Percentiles rank a stretch among this genome's conserved stretches.
Evolutionary conservation across 2,329 filamentous ascomycete genomes (phyloP).

Genomic region (Aphanoascus verrucosus): DNA sequence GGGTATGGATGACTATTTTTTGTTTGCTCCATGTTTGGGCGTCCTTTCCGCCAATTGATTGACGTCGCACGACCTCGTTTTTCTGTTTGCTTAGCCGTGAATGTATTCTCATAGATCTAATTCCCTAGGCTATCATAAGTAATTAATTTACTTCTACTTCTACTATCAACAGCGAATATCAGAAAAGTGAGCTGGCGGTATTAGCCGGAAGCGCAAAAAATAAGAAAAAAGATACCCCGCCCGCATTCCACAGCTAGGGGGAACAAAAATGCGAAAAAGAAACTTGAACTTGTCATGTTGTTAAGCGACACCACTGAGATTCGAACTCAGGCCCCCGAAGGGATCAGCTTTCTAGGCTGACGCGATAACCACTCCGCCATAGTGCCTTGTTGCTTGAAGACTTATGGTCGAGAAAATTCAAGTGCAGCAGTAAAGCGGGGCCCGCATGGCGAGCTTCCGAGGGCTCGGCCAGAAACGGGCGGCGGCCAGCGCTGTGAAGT

Average conservation of each 20-base stretch:
- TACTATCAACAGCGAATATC: too few relatives aligned
- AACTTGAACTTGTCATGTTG: background rate
- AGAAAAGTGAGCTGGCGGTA: background rate
- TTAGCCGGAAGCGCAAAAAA: background rate
- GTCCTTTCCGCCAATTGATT: too few relatives aligned
- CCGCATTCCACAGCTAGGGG: background rate
- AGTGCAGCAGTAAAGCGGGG: too few relatives aligned
- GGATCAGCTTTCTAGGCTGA: slow-evolving; percentile 12
- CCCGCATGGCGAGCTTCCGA: too few relatives aligned
- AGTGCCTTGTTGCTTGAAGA: slow-evolving; percentile 1
- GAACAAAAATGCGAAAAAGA: background rate
- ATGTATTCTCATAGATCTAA: too few relatives aligned
- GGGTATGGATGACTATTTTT: too few relatives aligned
- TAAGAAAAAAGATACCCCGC: background rate
- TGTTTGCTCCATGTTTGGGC: too few relatives aligned
- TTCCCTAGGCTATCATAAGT: background rate
- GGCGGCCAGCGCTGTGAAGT: too few relatives aligned
- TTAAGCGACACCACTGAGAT: slow-evolving; percentile 10
- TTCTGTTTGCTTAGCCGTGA: too few relatives aligned
- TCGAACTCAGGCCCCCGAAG: slow-evolving; percentile 12
- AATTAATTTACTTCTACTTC: background rate
- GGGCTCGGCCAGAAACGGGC: too few relatives aligned
- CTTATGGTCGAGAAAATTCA: too few relatives aligned
- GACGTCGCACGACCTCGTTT: too few relatives aligned
- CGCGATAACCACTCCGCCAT: slow-evolving; percentile 12